These are phyloP conservation scores for Marchantia polymorpha DNA, from an alignment of 225 moss, liverwort and hornwort species.

Conservation along the genomic window DNA sequence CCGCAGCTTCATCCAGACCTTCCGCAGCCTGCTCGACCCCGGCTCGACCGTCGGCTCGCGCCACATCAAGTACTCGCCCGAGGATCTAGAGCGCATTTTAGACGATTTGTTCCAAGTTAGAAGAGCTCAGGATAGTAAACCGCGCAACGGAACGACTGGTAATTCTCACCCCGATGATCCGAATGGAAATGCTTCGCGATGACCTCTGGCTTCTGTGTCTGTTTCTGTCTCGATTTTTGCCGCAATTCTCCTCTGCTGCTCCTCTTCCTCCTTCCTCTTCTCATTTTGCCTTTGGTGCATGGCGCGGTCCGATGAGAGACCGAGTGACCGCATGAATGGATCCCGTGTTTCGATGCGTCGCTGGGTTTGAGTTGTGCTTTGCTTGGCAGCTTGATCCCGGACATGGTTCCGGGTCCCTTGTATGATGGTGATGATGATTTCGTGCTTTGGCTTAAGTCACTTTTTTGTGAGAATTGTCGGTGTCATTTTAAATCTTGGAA, in stretches of 20 bases:
- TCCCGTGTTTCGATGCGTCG: neutral
- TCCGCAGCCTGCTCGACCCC: slow-evolving; percentile 48
- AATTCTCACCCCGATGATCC: slow-evolving; percentile 15
- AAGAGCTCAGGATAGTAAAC: slow-evolving; percentile 27
- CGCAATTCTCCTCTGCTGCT: neutral
- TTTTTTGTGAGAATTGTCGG: too few relatives aligned
- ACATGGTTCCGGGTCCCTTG: neutral
- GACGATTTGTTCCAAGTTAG: slow-evolving; percentile 53
- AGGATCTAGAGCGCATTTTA: slow-evolving; percentile 70
- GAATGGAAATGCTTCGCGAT: neutral
- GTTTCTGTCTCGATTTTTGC: neutral
- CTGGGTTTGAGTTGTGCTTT: neutral
- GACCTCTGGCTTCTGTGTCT: neutral
- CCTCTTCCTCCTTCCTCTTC: neutral
- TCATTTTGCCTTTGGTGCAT: too few relatives aligned
- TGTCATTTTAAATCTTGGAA: too few relatives aligned
- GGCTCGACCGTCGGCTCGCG: slow-evolving; percentile 49
- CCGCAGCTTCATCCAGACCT: slow-evolving; percentile 59
- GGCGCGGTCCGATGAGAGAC: neutral
- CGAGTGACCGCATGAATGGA: neutral
- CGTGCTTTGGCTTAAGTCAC: neutral
- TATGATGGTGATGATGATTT: too few relatives aligned
- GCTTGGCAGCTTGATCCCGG: neutral
- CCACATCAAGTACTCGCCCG: slow-evolving; percentile 73
- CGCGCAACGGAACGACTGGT: slow-evolving; percentile 26